Evolutionary conservation across 805 yeast genomes (phyloP).

Genomic region (Ogataea paradorogensis): DNA sequence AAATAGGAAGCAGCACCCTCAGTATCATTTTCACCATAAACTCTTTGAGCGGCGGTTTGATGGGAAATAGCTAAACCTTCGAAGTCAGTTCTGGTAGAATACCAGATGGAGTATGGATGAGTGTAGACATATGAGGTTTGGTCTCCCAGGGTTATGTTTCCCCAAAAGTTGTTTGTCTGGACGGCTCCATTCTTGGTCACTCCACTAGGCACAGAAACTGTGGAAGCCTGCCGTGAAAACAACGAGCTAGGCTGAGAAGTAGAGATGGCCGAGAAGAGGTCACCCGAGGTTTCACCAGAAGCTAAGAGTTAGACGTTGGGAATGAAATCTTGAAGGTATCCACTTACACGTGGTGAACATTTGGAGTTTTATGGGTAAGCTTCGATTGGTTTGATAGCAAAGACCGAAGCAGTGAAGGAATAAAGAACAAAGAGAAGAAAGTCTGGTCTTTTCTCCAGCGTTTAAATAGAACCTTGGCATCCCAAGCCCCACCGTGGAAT

Average conservation of each 20-base stretch:
- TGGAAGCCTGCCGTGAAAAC: constrained; percentile 35
- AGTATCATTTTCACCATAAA: constrained; percentile 55
- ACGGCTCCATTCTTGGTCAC: constrained; percentile 32
- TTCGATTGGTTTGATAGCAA: constrained; percentile 4
- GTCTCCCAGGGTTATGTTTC: constrained; percentile 60
- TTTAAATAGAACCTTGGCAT: constrained; percentile 4
- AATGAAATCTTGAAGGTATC: neutral
- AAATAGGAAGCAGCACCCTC: constrained; percentile 48
- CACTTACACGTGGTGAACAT: constrained; percentile 7
- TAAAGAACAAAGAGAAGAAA: constrained; percentile 2
- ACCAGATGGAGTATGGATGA: constrained; percentile 74
- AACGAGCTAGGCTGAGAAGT: constrained; percentile 41
- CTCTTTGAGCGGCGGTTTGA: constrained; percentile 53
- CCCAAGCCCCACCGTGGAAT: neutral
- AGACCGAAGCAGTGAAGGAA: constrained; percentile 7
- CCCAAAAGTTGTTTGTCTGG: constrained; percentile 74
- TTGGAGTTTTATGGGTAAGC: neutral
- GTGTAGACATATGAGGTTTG: constrained; percentile 71
- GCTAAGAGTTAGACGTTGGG: constrained; percentile 1
- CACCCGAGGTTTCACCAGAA: constrained; percentile 30
- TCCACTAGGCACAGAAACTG: constrained; percentile 25
- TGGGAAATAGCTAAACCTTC: constrained; percentile 66
- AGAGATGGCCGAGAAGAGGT: constrained; percentile 43
- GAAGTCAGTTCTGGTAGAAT: constrained; percentile 40
- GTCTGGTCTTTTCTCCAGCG: constrained; percentile 1